Base-by-base conservation (phyloP, 495 filamentous ascomycete species). In the Saxispiralis lemnorum region DNA sequence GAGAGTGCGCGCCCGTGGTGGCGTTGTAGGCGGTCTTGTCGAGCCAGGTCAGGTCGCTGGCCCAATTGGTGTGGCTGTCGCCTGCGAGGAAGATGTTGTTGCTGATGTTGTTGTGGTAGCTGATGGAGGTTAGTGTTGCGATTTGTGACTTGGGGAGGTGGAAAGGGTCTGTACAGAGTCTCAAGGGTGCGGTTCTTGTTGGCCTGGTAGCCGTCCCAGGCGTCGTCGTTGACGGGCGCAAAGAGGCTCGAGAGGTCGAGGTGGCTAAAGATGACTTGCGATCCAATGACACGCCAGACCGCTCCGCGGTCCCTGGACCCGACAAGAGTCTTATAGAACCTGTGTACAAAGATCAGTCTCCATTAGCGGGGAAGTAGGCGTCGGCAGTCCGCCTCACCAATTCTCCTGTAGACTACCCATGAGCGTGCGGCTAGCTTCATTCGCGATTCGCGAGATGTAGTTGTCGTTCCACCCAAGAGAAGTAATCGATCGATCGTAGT, bases 71-170 rank as follows among this genome's bases (percentile, higher is more conserved):
- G 51, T 81, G 77, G 36, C 62, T 65, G 48, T 80, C 75, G 13
- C 76, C 76, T 1, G 75, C 64, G 21, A 81, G 64, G 52, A 80
- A 70, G 43, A 81, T 65, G 43, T 70, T 78, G 60, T 81, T 79
- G 16, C 52, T 58, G 52, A 80, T 78, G 6, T 69, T 62, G 53
- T 75, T 65, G 20, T 73, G 65, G 47, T 70, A 75, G 10, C 79
- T 56, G 32, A 65, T 62, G n/a, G 16, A 4, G 34, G 16, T 35
- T 35, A 35, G 34, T 13, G 16, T 13, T 14, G 34, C 5, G 34
- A 12, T 17, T 35, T 4, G 34, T 3, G 13, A 35, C 5, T 15
- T 18, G 16, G 36, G 36, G 10, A 16, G 9, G 7, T 5, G 17
- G 16, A 19, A 6, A 16, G 36, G 7, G 24, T 12, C 7, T 31